These are phyloP conservation scores for Penicillium capsulatum DNA, from an alignment of 2,329 filamentous ascomycete species.

Conservation along the genomic window DNA sequence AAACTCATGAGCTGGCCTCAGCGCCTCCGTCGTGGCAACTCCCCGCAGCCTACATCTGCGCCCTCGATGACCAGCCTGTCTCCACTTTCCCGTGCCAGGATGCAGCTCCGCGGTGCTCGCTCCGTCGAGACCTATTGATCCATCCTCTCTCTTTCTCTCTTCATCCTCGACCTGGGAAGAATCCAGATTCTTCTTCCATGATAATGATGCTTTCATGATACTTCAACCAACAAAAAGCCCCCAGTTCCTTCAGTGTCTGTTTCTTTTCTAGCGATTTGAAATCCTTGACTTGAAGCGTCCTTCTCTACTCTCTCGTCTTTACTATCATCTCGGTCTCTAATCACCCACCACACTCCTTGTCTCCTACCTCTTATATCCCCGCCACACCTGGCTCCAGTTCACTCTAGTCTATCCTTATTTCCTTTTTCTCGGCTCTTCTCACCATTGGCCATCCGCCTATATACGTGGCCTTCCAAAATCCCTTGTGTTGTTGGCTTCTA, in stretches of 20 bases:
- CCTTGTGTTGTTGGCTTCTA: neutral
- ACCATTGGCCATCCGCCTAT: neutral
- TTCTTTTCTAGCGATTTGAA: slow-evolving; percentile 8
- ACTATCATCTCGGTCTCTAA: neutral
- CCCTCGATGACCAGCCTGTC: slow-evolving; percentile 15
- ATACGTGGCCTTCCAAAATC: slow-evolving; percentile 2
- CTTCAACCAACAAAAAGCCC: slow-evolving; percentile 12
- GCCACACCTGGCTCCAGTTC: neutral
- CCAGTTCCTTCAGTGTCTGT: slow-evolving; percentile 5
- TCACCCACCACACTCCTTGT: neutral
- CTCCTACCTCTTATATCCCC: slow-evolving; percentile 1
- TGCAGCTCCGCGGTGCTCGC: slow-evolving; percentile 20
- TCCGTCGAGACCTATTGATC: slow-evolving; percentile 28
- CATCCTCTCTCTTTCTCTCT: neutral
- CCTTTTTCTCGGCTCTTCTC: neutral
- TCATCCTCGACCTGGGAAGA: neutral
- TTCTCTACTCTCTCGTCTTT: neutral
- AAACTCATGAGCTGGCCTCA: slow-evolving; percentile 33
- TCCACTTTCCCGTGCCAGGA: slow-evolving; percentile 17
- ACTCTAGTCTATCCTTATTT: slow-evolving; percentile 4
- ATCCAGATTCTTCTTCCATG: slow-evolving; percentile 8
- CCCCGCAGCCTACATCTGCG: slow-evolving; percentile 9
- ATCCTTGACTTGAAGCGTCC: slow-evolving; percentile 5
- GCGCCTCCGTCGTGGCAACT: slow-evolving; percentile 11
- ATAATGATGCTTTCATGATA: slow-evolving; percentile 22